Base-by-base conservation (phyloP, 2,329 filamentous ascomycete species). In the Hypoxylon sp. region DNA sequence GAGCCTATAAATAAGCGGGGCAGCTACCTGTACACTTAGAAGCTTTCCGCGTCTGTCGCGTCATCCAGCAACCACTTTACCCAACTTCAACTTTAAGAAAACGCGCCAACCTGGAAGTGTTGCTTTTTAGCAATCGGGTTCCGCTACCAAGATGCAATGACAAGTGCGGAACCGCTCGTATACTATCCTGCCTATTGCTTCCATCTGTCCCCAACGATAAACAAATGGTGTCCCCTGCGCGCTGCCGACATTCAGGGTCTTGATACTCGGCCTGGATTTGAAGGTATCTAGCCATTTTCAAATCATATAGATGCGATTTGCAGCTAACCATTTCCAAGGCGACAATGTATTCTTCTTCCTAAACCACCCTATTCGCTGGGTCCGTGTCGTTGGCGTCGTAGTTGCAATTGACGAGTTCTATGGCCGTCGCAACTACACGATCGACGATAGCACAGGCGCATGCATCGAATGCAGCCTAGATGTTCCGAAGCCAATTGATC, bases 341-440 rank as follows among this genome's bases (percentile, higher is more conserved):
- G 79, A 83, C 63, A 73, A 79, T 57, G 74, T 86, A 23, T 86
- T 78, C 66, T 91, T 91, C 69, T 78, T 85, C 72, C 71, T 78
- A 38, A 92, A 91, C 68, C 84, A 92, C 60, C 89, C 89, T 0
- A 83, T 93, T 61, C 83, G 84, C 78, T 92, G 86, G 82, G 81
- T 89, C 43, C 84, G 86, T 55, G 70, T 92, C 21, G 79, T 84
- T 5, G 90, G 90, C 20, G 70, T 91, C 6, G 78, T 93, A 15
- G 84, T 91, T 46, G 82, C 80, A 8, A 71, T 84, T 25, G 78
- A 83, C 57, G 76, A 83, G 15, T 79, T 74, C 47, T 56, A 63
- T 25, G 70, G 70, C 25, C 73, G 73, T 25, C 75, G 73, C 32
- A 70, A 81, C 29, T 84, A 79, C 61, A 84, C 78, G 2, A 67